phyloP scores from a whole-genome alignment of 2,329 filamentous ascomycete species.

The Fonsecaea pedrosoi region DNA sequence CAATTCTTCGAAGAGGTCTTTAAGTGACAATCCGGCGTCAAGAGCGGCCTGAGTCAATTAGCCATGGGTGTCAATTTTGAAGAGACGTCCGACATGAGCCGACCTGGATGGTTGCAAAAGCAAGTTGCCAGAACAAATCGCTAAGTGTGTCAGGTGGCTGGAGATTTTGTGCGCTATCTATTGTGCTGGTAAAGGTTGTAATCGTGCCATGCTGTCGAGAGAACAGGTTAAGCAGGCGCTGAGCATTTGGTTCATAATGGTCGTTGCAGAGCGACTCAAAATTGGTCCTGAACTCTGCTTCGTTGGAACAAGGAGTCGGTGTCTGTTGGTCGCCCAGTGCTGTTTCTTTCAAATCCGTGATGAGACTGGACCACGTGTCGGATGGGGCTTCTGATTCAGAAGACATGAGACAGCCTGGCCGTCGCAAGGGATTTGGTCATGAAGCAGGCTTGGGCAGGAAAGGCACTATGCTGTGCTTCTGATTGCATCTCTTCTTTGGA shows the following conservation, averaged over 20 bases:
- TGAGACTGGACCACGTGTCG: constrained; percentile 14
- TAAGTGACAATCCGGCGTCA: neutral
- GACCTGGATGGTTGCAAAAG: constrained; percentile 8
- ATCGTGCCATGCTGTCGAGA: constrained; percentile 7
- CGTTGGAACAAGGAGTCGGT: neutral
- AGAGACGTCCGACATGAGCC: neutral
- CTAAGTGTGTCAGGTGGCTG: constrained; percentile 4
- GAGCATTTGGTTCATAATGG: constrained; percentile 1
- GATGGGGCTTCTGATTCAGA: constrained; percentile 7
- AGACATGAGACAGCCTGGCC: constrained; percentile 11
- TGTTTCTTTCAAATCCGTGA: constrained; percentile 10
- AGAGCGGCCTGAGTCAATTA: constrained; percentile 7
- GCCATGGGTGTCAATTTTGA: neutral
- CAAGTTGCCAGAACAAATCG: constrained; percentile 15
- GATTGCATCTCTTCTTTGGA: constrained; percentile 10
- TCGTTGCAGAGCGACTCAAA: constrained; percentile 4
- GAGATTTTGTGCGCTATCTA: constrained; percentile 8
- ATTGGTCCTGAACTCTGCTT: neutral
- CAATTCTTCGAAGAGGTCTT: neutral
- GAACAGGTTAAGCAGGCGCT: neutral
- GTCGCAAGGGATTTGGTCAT: constrained; percentile 13
- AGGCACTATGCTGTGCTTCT: neutral
- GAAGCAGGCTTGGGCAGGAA: constrained; percentile 12
- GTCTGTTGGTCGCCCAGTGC: neutral
- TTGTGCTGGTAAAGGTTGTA: neutral